These are phyloP conservation scores for Suhomyces terraborum DNA, from an alignment of 1,139 yeast species.

Conservation along the genomic window DNA sequence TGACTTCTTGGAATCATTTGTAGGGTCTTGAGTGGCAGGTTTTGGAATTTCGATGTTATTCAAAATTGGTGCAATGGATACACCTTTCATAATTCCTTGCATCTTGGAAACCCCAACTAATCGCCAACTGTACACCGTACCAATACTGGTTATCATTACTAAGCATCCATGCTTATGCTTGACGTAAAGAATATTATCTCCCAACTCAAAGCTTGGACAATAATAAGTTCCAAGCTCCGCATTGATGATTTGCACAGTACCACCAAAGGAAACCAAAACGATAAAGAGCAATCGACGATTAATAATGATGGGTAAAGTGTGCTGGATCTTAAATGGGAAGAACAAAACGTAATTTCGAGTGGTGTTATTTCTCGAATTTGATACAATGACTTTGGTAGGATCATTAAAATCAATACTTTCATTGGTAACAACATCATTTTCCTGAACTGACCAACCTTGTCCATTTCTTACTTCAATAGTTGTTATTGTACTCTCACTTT, in stretches of 20 bases:
- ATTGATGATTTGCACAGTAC: slow-evolving; percentile 67
- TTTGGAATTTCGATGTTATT: slow-evolving; percentile 27
- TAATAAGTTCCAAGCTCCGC: slow-evolving; percentile 57
- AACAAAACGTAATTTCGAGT: slow-evolving; percentile 32
- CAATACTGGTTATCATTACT: slow-evolving; percentile 54
- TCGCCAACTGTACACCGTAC: slow-evolving; percentile 54
- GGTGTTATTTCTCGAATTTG: slow-evolving; percentile 21
- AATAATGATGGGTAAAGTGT: slow-evolving; percentile 37
- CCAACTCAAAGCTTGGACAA: slow-evolving; percentile 61
- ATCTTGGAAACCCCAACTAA: slow-evolving; percentile 18
- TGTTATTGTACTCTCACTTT: slow-evolving; percentile 14
- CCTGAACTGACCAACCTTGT: slow-evolving; percentile 40
- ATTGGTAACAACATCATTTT: slow-evolving; percentile 29
- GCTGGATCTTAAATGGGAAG: slow-evolving; percentile 47
- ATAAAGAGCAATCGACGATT: slow-evolving; percentile 36
- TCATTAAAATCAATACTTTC: slow-evolving; percentile 47
- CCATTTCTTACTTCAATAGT: slow-evolving; percentile 49
- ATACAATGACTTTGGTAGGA: slow-evolving; percentile 44
- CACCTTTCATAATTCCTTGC: slow-evolving; percentile 35
- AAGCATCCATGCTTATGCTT: slow-evolving; percentile 55
- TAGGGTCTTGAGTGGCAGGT: slow-evolving; percentile 5
- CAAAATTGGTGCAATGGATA: slow-evolving; percentile 55
- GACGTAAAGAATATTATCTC: slow-evolving; percentile 52
- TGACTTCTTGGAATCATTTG: slow-evolving; percentile 14
- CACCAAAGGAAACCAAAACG: slow-evolving; percentile 72